Evolutionary conservation across 2,329 filamentous ascomycete genomes (phyloP).

Genomic region (Cercospora beticola): DNA sequence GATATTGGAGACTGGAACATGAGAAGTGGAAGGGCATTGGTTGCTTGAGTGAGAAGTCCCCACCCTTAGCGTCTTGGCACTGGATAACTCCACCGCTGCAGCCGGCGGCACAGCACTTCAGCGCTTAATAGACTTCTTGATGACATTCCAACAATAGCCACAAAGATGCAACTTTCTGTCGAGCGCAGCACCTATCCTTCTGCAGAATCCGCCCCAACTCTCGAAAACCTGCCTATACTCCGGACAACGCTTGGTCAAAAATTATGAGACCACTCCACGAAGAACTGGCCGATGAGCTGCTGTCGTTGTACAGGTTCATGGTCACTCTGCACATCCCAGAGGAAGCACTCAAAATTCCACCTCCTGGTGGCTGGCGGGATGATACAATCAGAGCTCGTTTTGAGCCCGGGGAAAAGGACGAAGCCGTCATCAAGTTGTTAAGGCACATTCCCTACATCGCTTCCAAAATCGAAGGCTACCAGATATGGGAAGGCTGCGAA

Average conservation of each 20-base stretch:
- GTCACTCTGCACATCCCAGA: not conserved
- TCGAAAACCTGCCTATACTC: not conserved
- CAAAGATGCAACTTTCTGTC: not conserved
- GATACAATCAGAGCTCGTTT: not conserved
- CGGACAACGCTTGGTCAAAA: not conserved
- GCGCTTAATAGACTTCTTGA: not conserved
- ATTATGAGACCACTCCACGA: not conserved
- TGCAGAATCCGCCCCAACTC: not conserved
- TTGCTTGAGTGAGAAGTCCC: not conserved
- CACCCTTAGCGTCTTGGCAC: not conserved
- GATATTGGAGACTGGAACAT: conserved; percentile 47
- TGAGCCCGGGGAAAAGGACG: not conserved
- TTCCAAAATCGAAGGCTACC: not conserved
- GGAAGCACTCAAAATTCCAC: not conserved
- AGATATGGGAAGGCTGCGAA: not conserved
- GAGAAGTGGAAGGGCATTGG: conserved; percentile 30
- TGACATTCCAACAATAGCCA: not conserved
- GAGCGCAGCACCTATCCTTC: not conserved
- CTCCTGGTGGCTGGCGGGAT: not conserved
- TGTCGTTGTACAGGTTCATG: not conserved
- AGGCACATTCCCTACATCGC: not conserved
- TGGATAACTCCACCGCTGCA: not conserved
- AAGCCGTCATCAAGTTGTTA: not conserved
- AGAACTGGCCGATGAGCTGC: not conserved
- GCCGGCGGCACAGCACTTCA: not conserved